Base-by-base conservation (phyloP, 2,329 filamentous ascomycete genomes). In the Clonostachys byssicola region DNA sequence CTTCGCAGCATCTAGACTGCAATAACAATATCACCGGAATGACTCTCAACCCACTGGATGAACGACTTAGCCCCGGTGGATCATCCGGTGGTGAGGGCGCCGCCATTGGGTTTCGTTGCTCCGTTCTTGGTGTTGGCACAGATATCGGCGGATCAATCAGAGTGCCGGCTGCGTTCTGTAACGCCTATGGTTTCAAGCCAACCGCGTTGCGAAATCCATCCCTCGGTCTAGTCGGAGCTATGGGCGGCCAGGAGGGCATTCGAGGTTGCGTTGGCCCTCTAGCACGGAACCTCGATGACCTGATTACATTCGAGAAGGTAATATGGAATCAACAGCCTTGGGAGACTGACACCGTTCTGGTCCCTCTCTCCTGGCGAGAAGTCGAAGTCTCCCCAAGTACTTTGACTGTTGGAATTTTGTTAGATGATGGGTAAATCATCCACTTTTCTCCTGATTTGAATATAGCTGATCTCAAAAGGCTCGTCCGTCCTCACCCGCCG, bases 21-120 rank as follows among this genome's bases (percentile, higher is more conserved):
- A 72, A 75, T 38, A 86, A 83, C 55, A 85, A 88, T 53, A 62
- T 86, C 18, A 82, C 78, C 48, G 83, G 83, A 2, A 73, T 78
- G 34, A 80, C 80, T 0, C 64, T 86, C 5, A 88, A 86, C 56
- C 85, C 86, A 0, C 68, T 76, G 47, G 86, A 86, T 49, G 72
- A 78, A 2, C 65, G 72, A 16, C 68, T 84, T 34, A 81, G 78
- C 0, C 73, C 81, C 0, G 86, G 86, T 6, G 86, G 86, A 3
- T 81, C 76, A 10, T 81, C 78, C 0, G 85, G 85, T 12, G 86
- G 86, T 1, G 69, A 72, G 47, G 63, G 60, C 1, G 69, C 72
- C 1, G 52, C 73, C 1, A 42, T 73, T 3, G 68, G 65, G 2
- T 59, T 72, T 35, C 59, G 68, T 4, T 71, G 71, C 16, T 70